These are phyloP conservation scores for Arabidopsis arenosa DNA, from an alignment of 345 rosid genomes.

Conservation along the genomic window DNA sequence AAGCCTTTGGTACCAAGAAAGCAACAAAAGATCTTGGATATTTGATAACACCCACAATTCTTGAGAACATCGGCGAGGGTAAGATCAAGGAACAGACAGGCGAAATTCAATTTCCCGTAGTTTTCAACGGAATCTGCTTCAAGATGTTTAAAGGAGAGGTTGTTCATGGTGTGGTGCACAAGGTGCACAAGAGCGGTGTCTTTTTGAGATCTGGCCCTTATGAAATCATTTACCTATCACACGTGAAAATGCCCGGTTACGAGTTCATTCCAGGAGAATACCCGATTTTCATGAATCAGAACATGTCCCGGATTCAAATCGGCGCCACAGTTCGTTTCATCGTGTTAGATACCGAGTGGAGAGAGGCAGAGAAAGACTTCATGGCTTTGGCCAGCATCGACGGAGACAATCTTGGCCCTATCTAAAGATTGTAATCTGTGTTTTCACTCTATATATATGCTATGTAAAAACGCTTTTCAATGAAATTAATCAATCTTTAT, in stretches of 20 bases:
- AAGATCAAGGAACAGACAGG: conserved; percentile 62
- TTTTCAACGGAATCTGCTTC: conserved; percentile 66
- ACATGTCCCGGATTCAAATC: conserved; percentile 17
- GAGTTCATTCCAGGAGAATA: conserved; percentile 59
- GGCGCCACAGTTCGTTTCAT: background rate
- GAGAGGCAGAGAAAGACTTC: conserved; percentile 21
- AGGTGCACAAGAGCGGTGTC: conserved; percentile 72
- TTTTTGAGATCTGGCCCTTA: conserved; percentile 71
- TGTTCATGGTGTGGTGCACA: conserved; percentile 62
- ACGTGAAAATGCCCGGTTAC: conserved; percentile 63
- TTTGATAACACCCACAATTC: conserved; percentile 53
- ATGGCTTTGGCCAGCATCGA: background rate
- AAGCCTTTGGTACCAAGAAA: conserved; percentile 58
- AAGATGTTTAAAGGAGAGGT: conserved; percentile 79
- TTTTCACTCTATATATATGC: conserved; percentile 3
- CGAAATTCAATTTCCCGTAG: conserved; percentile 72
- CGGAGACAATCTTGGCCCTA: conserved; percentile 28
- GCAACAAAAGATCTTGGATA: conserved; percentile 78
- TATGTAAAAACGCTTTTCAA: conserved; percentile 11
- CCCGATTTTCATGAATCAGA: conserved; percentile 49
- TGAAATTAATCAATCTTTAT: background rate
- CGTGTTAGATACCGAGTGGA: conserved; percentile 8
- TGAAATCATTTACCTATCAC: conserved; percentile 58
- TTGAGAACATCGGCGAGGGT: conserved; percentile 68
- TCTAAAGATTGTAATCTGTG: conserved; percentile 13